Evolutionary conservation across 176 grass and related monocot genomes (phyloP).

Genomic region (Lolium perenne): DNA sequence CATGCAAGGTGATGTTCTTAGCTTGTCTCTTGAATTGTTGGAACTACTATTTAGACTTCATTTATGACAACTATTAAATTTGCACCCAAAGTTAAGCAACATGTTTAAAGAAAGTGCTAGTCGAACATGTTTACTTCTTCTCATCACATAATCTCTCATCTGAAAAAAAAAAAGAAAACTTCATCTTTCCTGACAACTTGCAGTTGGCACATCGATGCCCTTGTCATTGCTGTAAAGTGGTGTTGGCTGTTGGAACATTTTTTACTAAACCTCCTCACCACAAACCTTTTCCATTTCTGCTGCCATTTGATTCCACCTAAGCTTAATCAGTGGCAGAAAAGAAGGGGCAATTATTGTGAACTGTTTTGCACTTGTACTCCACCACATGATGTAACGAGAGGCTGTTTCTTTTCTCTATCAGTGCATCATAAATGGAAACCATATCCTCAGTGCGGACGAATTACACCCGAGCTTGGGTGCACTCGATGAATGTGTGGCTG

Average conservation of each 20-base stretch:
- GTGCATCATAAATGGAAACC: constrained; percentile 46
- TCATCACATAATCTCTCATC: not conserved
- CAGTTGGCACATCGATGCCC: constrained; percentile 34
- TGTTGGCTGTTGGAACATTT: not conserved
- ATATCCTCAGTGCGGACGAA: no score
- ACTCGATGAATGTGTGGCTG: no score
- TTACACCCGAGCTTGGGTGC: no score
- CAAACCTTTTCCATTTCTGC: constrained; percentile 4
- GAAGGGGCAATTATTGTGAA: not conserved
- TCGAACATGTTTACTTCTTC: not conserved
- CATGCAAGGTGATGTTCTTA: constrained; percentile 17
- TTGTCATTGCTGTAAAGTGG: constrained; percentile 23
- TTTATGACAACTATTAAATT: constrained; percentile 22
- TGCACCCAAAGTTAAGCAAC: not conserved
- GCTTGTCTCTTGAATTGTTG: not conserved
- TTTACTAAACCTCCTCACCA: constrained; percentile 9
- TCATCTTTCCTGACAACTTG: constrained; percentile 13
- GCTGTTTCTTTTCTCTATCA: constrained; percentile 54
- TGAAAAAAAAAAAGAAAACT: not conserved
- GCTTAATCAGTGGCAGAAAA: not conserved
- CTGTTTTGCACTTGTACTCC: not conserved
- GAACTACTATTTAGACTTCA: constrained; percentile 33
- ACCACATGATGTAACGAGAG: constrained; percentile 28
- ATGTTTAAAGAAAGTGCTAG: not conserved
- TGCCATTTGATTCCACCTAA: not conserved